These are phyloP conservation scores for Calonectria pseudoturangicola DNA, from an alignment of 2,329 filamentous ascomycete genomes.

Conservation along the genomic window DNA sequence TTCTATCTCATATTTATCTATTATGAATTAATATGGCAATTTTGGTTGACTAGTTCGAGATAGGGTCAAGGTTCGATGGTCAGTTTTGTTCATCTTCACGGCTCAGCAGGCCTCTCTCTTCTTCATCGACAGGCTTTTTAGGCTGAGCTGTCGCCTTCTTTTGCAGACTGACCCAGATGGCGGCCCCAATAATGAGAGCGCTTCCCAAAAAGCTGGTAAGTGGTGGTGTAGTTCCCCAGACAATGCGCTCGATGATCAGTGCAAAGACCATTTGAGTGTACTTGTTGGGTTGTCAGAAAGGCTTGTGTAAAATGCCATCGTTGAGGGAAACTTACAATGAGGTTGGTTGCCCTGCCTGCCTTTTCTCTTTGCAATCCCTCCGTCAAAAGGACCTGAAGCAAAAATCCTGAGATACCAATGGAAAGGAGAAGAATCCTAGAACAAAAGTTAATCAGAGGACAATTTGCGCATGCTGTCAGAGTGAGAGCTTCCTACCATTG, in stretches of 20 bases:
- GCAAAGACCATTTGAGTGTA: slow-evolving; percentile 60
- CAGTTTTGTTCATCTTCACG: slow-evolving; percentile 23
- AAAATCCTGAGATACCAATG: slow-evolving; percentile 82
- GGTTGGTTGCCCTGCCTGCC: slow-evolving; percentile 57
- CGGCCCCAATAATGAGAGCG: slow-evolving; percentile 63
- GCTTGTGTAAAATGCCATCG: accelerated
- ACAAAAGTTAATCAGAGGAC: slow-evolving; percentile 3
- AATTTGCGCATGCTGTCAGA: accelerated
- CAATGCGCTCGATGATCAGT: slow-evolving; percentile 62
- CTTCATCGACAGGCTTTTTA: slow-evolving; percentile 53
- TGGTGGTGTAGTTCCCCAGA: slow-evolving; percentile 66
- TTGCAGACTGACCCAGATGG: slow-evolving; percentile 65
- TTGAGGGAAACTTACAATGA: slow-evolving; percentile 50
- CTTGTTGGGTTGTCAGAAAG: slow-evolving; percentile 53
- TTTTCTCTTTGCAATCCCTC: slow-evolving; percentile 83
- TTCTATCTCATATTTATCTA: neutral
- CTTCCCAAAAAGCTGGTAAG: slow-evolving; percentile 62
- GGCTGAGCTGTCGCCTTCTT: slow-evolving; percentile 57
- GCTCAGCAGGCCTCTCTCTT: slow-evolving; percentile 59
- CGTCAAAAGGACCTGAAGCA: slow-evolving; percentile 87
- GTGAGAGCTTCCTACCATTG: slow-evolving; percentile 52
- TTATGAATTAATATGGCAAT: neutral
- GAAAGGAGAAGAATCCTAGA: slow-evolving; percentile 74
- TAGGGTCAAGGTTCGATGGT: neutral
- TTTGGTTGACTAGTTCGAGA: no score